These are phyloP conservation scores for Trichophyton mentagrophytes DNA, from an alignment of 2,329 filamentous ascomycete genomes.

Conservation along the genomic window DNA sequence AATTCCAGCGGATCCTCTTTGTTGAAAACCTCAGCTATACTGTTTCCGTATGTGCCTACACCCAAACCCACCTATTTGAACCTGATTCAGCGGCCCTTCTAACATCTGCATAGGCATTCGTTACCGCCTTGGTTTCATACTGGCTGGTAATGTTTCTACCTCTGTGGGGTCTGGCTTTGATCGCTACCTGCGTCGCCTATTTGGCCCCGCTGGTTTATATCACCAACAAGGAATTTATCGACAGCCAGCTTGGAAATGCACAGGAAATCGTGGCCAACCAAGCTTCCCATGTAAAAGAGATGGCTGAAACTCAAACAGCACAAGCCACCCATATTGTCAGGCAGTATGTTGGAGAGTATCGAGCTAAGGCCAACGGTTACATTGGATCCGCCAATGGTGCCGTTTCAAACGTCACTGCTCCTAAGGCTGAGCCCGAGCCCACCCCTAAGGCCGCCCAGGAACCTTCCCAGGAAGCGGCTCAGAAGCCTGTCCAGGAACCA, in stretches of 20 bases:
- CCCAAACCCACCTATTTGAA: constrained; percentile 6
- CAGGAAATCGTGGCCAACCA: constrained; percentile 45
- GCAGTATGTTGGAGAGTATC: constrained; percentile 48
- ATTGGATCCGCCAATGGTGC: constrained; percentile 26
- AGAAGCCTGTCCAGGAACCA: background rate
- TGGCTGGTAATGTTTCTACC: constrained; percentile 54
- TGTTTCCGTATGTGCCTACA: constrained; percentile 38
- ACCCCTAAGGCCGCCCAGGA: background rate
- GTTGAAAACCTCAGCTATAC: constrained; percentile 53
- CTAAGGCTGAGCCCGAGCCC: background rate
- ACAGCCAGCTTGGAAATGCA: constrained; percentile 45
- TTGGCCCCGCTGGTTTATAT: constrained; percentile 51
- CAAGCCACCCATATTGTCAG: constrained; percentile 46
- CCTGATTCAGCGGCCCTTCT: constrained; percentile 11
- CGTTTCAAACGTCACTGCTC: constrained; percentile 15
- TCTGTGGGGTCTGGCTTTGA: constrained; percentile 50
- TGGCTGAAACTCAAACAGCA: constrained; percentile 48
- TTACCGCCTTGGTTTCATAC: constrained; percentile 47
- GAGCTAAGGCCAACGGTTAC: constrained; percentile 46
- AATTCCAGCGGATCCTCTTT: constrained; percentile 54
- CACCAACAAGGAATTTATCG: constrained; percentile 52
- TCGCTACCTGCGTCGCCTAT: constrained; percentile 45
- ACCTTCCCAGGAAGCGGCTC: background rate
- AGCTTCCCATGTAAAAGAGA: constrained; percentile 46
- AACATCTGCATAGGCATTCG: constrained; percentile 40